Percentiles rank a stretch among this genome's conserved stretches.
Evolutionary conservation across 805 yeast species (phyloP).

Genomic region (Ascoidea rubescens): DNA sequence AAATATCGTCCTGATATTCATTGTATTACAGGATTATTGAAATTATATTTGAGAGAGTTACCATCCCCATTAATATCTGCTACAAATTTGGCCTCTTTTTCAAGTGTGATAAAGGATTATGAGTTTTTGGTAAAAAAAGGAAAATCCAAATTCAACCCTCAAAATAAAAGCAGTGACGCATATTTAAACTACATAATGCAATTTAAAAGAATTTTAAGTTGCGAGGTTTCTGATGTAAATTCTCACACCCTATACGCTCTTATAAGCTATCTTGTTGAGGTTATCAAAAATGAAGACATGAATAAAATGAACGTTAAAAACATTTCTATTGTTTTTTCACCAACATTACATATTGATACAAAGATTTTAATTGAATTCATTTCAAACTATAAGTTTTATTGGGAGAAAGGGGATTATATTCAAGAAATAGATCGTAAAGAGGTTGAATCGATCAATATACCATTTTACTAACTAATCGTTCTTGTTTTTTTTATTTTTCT

Average conservation of each 20-base stretch:
- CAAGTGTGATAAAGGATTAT: background rate
- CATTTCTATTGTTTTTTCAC: conserved; percentile 68
- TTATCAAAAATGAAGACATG: conserved; percentile 40
- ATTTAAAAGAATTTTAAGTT: conserved; percentile 9
- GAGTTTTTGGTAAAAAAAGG: background rate
- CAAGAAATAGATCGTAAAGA: conserved; percentile 28
- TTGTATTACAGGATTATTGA: conserved; percentile 76
- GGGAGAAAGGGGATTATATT: conserved; percentile 34
- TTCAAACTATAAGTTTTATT: conserved; percentile 47
- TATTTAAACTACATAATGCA: conserved; percentile 9
- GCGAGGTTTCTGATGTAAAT: conserved; percentile 35
- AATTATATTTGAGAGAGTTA: conserved; percentile 67
- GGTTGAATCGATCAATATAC: conserved; percentile 40
- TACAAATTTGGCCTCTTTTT: conserved; percentile 13
- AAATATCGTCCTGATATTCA: conserved; percentile 49
- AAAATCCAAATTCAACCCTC: conserved; percentile 6
- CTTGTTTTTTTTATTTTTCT: no score
- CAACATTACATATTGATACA: conserved; percentile 58
- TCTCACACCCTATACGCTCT: conserved; percentile 47
- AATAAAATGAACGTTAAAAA: conserved; percentile 83
- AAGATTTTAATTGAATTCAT: conserved; percentile 45
- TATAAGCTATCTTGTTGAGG: conserved; percentile 53
- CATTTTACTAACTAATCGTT: conserved; percentile 2
- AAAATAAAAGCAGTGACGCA: conserved; percentile 3
- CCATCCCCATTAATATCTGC: conserved; percentile 58